Evolutionary conservation across 768 basidiomycete species (phyloP), one percentile per base, ranked within the genome.

Genomic region (Cystobasidium tubakii): DNA sequence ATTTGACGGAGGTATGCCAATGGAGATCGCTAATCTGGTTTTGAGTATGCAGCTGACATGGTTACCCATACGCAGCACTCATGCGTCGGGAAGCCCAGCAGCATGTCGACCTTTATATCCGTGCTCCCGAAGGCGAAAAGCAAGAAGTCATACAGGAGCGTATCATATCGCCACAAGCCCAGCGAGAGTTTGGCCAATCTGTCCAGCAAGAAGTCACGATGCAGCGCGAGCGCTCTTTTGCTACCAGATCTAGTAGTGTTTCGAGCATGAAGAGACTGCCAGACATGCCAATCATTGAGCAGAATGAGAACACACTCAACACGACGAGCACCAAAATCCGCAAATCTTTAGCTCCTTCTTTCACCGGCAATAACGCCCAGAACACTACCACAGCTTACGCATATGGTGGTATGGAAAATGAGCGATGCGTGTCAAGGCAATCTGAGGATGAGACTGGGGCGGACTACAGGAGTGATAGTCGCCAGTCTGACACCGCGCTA

Each of bases 91-190:
- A 43, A 67, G 34, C 66, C 13, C 66, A 31, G 53, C 29, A 55
- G 36, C 55, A 55, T 57, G 55, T 60, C 13, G 57, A 60, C 33
- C 29, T 71, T 9, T 53, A 71, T 54, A 71, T 71, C 29, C 29
- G 33, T 10, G 34, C 29, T 13, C 54, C 50, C 1, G 29, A 55
- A 23, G 25, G 10, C 17, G 69, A 71, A 53, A 55, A 60, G 54
- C 53, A 71, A 60, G 69, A 71, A 31, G 55, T 71, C 69, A 71
- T 71, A 12, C 69, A 71, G 39, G 69, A 71, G 42, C 69, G 69
- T 25, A 71, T 71, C 19, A 71, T 71, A 19, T 71, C 69, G 29
- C 69, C 55, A 1, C 27, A 71, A 44, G 69, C 53, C 7, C 69
- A 71, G 39, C 69, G 69, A 13, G 69, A 55, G 6, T 60, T 55